Base-by-base conservation (phyloP, 1,139 yeast species). In the Pichia sp. region DNA sequence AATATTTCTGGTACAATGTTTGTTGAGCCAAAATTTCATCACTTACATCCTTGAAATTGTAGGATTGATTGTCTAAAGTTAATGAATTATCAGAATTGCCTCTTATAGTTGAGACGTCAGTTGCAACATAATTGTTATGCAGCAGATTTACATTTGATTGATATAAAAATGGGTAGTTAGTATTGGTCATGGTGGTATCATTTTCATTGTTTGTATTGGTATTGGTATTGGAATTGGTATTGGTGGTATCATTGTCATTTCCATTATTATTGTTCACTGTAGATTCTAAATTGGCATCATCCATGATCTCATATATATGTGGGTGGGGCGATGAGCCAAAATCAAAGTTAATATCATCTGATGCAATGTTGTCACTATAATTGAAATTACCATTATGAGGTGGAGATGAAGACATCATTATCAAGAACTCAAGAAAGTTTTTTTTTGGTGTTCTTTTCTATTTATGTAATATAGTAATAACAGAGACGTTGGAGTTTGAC, bases 321-420 rank as follows among this genome's bases (percentile, higher is more conserved):
- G n/a, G n/a, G n/a, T n/a, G n/a, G n/a, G 62, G 61, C 1, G 62
- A 57, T 7, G 62, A 58, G 11, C 55, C 46, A 16, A 58, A 45
- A 23, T 48, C 52, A 20, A 45, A 36, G 35, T 53, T 44, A 25
- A 51, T 53, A 6, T 48, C 39, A 13, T 44, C 45, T 7, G 25
- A 18, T 13, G 42, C 24, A 18, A 22, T 20, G 30, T 43, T 42
- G 18, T 45, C 41, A 20, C 55, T 51, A 16, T 51, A 39, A 13
- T 53, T 53, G 13, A 54, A 46, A 13, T 49, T 39, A 43, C 48
- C 51, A 44, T 54, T 49, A 35, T 58, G 60, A 29, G 62, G 61
- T 41, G 63, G 63, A 42, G 63, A 60, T 53, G 63, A 60, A 46
- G 65, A 59, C 65, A 61, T 61, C 65, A 61, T 61, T 37, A 20